phyloP scores from a whole-genome alignment of 164 flowering plant genomes.

The Stephania japonica region DNA sequence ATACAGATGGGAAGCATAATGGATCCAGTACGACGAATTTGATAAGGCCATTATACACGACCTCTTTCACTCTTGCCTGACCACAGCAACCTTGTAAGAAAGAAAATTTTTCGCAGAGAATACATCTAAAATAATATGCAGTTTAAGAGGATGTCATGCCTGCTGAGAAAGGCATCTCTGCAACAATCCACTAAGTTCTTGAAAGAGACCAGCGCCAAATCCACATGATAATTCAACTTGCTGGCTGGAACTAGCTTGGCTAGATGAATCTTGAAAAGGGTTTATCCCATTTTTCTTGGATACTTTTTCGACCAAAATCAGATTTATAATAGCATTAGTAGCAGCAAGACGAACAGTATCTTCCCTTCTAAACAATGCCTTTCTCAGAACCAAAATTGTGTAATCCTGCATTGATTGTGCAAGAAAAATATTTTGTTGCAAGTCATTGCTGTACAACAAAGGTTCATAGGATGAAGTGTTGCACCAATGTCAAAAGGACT shows the following conservation, averaged over 20 bases:
- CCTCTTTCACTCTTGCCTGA: constrained; percentile 66
- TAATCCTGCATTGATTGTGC: constrained; percentile 48
- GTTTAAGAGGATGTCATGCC: constrained; percentile 31
- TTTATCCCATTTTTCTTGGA: constrained; percentile 31
- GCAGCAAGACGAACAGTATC: constrained; percentile 68
- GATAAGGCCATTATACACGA: constrained; percentile 56
- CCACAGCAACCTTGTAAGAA: constrained; percentile 14
- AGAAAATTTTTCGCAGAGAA: neutral
- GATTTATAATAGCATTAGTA: constrained; percentile 50
- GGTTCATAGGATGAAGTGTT: neutral
- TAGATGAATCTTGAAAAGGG: constrained; percentile 68
- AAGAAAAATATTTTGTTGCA: neutral
- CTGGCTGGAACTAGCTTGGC: constrained; percentile 93
- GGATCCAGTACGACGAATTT: constrained; percentile 70
- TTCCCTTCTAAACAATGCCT: constrained; percentile 84
- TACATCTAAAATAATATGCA: neutral
- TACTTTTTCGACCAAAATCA: constrained; percentile 52
- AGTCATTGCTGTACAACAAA: neutral
- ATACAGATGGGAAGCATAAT: constrained; percentile 33
- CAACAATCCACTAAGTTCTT: constrained; percentile 73
- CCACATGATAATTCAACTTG: constrained; percentile 41
- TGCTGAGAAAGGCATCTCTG: constrained; percentile 84
- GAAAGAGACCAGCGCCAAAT: constrained; percentile 46
- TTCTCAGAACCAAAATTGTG: constrained; percentile 60
- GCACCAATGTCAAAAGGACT: neutral